Evolutionary conservation across 1,284 basidiomycete genomes (phyloP).

Genomic region (Gomphus bonarii): DNA sequence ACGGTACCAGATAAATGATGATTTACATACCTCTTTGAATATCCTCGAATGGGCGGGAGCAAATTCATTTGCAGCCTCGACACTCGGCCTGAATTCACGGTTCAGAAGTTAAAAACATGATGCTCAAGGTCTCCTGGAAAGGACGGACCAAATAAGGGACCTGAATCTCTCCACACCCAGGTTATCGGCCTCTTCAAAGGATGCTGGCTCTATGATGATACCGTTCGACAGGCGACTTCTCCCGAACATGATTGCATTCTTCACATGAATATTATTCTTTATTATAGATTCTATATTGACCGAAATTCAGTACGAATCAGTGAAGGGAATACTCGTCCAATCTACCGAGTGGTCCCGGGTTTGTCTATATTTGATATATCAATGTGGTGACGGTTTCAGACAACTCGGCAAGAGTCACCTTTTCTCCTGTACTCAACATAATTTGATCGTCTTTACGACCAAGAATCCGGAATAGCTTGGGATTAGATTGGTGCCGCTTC

Average conservation of each 20-base stretch:
- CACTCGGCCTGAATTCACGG: conserved; percentile 16
- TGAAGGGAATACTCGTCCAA: not conserved
- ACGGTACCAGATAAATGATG: not conserved
- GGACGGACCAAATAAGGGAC: conserved; percentile 5
- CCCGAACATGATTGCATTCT: conserved; percentile 28
- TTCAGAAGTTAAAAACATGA: not conserved
- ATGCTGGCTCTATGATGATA: conserved; percentile 24
- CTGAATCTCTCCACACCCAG: conserved; percentile 2
- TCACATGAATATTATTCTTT: conserved; percentile 23
- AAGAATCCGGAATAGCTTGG: conserved; percentile 18
- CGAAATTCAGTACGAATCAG: no score
- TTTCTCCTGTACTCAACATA: conserved; percentile 30
- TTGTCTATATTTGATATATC: conserved; percentile 7
- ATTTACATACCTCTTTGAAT: conserved; percentile 20
- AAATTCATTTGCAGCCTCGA: conserved; percentile 18
- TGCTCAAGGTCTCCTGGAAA: not conserved
- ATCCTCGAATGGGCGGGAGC: conserved; percentile 22
- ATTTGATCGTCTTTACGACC: conserved; percentile 28
- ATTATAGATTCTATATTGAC: not conserved
- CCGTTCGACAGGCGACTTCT: conserved; percentile 24
- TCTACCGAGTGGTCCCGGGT: conserved; percentile 12
- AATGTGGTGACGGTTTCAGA: not conserved
- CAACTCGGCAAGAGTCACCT: conserved; percentile 12
- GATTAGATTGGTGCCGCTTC: conserved; percentile 19
- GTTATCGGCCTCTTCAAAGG: not conserved